Base-by-base conservation (phyloP, 768 basidiomycete genomes). In the Trametes punicea region DNA sequence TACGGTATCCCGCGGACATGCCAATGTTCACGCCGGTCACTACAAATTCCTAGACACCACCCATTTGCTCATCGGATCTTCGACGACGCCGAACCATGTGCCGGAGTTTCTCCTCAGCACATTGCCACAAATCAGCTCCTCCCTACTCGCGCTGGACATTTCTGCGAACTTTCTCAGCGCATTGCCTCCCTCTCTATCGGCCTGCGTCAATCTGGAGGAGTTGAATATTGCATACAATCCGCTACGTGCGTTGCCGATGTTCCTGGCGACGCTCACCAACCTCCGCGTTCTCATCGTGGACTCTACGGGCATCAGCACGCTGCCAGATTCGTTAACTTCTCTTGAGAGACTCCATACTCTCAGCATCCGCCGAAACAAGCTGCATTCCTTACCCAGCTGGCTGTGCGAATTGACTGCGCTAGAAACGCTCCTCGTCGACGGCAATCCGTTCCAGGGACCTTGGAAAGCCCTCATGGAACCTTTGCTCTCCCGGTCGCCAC, bases 281-380 rank as follows among this genome's bases (percentile, higher is more conserved):
- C 81, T 98, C 46, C 84, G 89, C 31, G 89, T 98, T 55, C 79
- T 98, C 67, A 90, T 93, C 52, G 90, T 93, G n/a, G 96, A 99
- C 72, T 81, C 84, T 2, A 98, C 93, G 56, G 88, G 89, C 29
- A 83, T 98, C 61, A 73, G 72, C 54, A 85, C 83, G 3, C 73
- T 99, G 9, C 92, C 95, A 3, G 80, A 84, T 49, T 78, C 87
- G 21, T 77, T 98, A 36, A 80, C 77, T 25, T 77, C 83, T 40
- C 80, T 98, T 13, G 83, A 85, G 61, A 85, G 82, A 63, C 77
- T 99, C 31, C 93, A 97, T 68, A 95, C 93, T 10, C 81, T 93
- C 63, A 94, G 93, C 67, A 72, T 96, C 51, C 85, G 95, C 42
- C 76, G 88, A 65, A 99, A 99, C 73, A 88, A 88, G 68, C 77